Conservation (phyloP, 2,329 filamentous ascomycete species). For the Calonectria leucothoes region DNA sequence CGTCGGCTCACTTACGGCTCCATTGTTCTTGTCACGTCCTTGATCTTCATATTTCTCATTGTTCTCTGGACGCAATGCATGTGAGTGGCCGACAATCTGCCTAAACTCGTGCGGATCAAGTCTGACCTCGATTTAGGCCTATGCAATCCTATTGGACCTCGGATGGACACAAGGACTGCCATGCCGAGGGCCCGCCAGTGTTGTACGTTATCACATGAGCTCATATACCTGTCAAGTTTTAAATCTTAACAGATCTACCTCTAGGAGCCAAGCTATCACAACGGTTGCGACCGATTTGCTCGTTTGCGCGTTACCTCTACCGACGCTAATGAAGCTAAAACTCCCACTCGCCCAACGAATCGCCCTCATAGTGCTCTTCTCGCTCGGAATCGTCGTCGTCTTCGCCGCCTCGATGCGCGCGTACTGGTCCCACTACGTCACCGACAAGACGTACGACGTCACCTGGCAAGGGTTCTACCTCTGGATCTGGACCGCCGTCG, state of each 20-base stretch:
- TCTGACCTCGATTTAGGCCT: slow-evolving; percentile 22
- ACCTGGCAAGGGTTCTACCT: slow-evolving; percentile 55
- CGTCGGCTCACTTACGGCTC: slow-evolving; percentile 44
- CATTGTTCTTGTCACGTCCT: slow-evolving; percentile 42
- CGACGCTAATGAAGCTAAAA: slow-evolving; percentile 46
- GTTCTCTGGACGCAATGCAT: slow-evolving; percentile 52
- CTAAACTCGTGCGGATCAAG: too few species aligned
- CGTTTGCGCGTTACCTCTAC: slow-evolving; percentile 52
- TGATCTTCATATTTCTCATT: slow-evolving; percentile 47
- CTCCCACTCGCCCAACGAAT: slow-evolving; percentile 49
- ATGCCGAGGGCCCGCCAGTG: slow-evolving; percentile 42
- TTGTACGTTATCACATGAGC: slow-evolving; percentile 31
- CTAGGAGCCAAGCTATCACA: slow-evolving; percentile 45
- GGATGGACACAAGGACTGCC: slow-evolving; percentile 41
- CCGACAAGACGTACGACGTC: slow-evolving; percentile 51
- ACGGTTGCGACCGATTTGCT: slow-evolving; percentile 49
- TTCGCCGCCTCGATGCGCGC: slow-evolving; percentile 50
- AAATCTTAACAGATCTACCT: not conserved
- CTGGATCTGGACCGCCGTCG: slow-evolving; percentile 56
- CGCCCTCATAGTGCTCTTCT: slow-evolving; percentile 51
- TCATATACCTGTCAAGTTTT: not conserved
- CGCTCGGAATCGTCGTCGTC: slow-evolving; percentile 51
- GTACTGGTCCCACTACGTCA: slow-evolving; percentile 51
- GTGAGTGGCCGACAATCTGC: slow-evolving; percentile 32
- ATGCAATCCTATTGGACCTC: slow-evolving; percentile 39